Conservation (phyloP, 495 filamentous ascomycete species). For the Hamigera avellanea region DNA sequence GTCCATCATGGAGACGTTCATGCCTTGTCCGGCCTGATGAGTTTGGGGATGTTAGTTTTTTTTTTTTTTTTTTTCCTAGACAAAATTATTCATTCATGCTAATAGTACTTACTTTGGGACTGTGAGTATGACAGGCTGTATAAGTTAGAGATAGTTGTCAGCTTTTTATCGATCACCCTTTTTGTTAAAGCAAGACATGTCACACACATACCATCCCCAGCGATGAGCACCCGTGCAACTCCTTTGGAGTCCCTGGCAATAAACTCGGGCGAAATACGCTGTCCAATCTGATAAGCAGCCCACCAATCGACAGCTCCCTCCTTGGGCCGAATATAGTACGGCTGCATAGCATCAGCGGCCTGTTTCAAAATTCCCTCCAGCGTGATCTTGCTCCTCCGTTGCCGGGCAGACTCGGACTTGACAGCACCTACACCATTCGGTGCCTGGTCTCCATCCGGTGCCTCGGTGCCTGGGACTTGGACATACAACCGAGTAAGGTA, state of each 20-base stretch:
- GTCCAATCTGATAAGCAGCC: slow-evolving; percentile 56
- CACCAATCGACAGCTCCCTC: slow-evolving; percentile 45
- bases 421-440: too few species aligned
- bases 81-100: background rate
- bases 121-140: slow-evolving; percentile 45
- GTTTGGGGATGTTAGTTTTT: too few species aligned
- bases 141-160: background rate
- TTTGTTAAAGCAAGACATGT: too few species aligned
- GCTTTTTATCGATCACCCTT: too few species aligned
- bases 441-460: slow-evolving; percentile 10
- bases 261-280: slow-evolving; percentile 58
- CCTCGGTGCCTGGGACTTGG: slow-evolving; percentile 27
- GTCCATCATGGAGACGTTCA: slow-evolving; percentile 84
- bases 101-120: slow-evolving; percentile 45
- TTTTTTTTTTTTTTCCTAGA: background rate
- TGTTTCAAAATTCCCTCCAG: slow-evolving; percentile 29
- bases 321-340: slow-evolving; percentile 34
- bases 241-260: slow-evolving; percentile 41
- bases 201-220: slow-evolving; percentile 42
- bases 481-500: slow-evolving; percentile 61
- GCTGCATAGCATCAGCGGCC: slow-evolving; percentile 29
- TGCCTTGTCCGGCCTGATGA: slow-evolving; percentile 68
- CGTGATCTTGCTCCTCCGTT: slow-evolving; percentile 27
- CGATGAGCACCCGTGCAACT: slow-evolving; percentile 49
- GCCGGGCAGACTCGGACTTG: too few species aligned